Evolutionary conservation across 768 basidiomycete species (phyloP).

Genomic region (Leccinum subgranulosum): DNA sequence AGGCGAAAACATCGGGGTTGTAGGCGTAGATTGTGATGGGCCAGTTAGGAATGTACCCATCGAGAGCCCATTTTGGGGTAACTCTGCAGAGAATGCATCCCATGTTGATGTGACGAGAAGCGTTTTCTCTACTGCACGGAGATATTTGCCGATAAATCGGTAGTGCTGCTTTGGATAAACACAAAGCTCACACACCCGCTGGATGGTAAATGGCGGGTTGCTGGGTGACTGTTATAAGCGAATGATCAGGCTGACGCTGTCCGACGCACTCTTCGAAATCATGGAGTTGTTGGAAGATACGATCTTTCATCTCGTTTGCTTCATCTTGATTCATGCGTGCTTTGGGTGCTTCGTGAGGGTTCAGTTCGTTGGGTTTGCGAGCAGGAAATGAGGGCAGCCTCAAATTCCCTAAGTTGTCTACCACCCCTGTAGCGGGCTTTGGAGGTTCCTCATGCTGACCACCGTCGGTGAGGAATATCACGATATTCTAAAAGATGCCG

Average conservation of each 20-base stretch:
- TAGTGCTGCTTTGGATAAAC: conserved; percentile 68
- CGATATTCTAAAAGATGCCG: conserved; percentile 42
- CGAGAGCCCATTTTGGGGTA: conserved; percentile 29
- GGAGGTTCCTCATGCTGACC: conserved; percentile 40
- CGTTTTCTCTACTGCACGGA: conserved; percentile 80
- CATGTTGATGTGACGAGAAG: conserved; percentile 81
- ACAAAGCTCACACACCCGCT: conserved; percentile 83
- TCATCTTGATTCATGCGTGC: conserved; percentile 61
- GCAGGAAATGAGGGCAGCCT: conserved; percentile 73
- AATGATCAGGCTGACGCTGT: neutral
- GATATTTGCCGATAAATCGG: conserved; percentile 78
- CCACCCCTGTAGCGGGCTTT: conserved; percentile 32
- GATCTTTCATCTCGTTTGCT: conserved; percentile 51
- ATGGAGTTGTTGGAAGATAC: conserved; percentile 63
- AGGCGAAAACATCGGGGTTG: conserved; percentile 83
- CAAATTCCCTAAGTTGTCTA: conserved; percentile 49
- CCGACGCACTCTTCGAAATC: conserved; percentile 68
- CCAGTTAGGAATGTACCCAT: conserved; percentile 38
- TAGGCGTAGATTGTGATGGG: conserved; percentile 54
- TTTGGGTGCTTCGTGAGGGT: conserved; percentile 52
- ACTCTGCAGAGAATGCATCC: conserved; percentile 60
- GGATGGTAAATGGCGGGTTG: conserved; percentile 83
- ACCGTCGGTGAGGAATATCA: conserved; percentile 42
- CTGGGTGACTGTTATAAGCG: conserved; percentile 24
- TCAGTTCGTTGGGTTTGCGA: conserved; percentile 47